Evolutionary conservation across 2,329 filamentous ascomycete genomes (phyloP), one percentile per base, ranked within the genome.

Genomic region (Xylaria sp.): DNA sequence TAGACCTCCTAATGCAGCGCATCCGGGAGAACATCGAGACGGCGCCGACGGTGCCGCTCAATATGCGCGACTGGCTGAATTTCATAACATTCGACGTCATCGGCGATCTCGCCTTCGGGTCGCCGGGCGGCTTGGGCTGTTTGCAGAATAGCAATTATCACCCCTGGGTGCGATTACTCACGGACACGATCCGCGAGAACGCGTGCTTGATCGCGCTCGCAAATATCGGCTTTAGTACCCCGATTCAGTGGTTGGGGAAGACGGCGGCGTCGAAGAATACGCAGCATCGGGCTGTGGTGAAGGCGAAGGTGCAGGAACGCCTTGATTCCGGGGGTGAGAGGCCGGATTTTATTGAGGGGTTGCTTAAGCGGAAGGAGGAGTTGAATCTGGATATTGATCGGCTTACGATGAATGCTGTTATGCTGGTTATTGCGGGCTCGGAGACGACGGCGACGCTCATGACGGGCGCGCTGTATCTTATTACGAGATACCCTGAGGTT

Each of bases 361-460:
- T 75, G 8, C 60, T 74, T 10, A 65, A 60, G 19, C 67, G 66
- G 48, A 70, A 72, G 57, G 68, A 72, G 4, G 65, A 68, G 44
- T 42, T 64, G 35, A 52, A 64, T n/a, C 57, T 71, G 23, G 60
- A 54, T 23, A 46, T 69, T 10, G 62, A 65, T 11, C 57, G 68
- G 37, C 58, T 72, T 0, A 58, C 58, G 2, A 57, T 54, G 42
- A 72, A 72, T 55, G 64, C 68, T 4, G 65, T 56, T n/a, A 63
- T 72, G 9, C 65, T 76, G 2, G 71, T 82, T 35, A 69, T 78
- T 11, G 79, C 78, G 4, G 79, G 80, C 3, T 78, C 76, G 2
- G 80, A 83, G 65, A 83, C 80, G 4, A 81, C 79, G 0, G 77
- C 80, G 0, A 80, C 78, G 0, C 69, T 78, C 2, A 70, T 82